A percentile compares a stretch with the other conserved stretches of the same genome.
These are phyloP conservation scores for Kodamaea lidongshanica DNA, from an alignment of 805 yeast species.

Conservation along the genomic window DNA sequence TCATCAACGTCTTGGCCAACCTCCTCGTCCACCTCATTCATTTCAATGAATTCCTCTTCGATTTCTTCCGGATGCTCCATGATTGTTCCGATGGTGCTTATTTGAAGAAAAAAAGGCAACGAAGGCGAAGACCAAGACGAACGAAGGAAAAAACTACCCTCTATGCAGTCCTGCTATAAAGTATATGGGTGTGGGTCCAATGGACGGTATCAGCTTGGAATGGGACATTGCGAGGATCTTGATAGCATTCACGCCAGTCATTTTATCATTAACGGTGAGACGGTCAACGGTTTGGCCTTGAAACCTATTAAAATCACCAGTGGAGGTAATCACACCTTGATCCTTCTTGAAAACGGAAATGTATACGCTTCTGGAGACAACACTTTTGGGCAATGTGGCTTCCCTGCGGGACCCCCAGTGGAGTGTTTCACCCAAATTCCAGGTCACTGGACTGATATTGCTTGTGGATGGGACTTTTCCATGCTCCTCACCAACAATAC, in stretches of 20 bases:
- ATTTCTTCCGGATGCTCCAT: slow-evolving; percentile 10
- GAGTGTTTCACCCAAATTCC: slow-evolving; percentile 14
- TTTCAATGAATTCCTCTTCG: slow-evolving; percentile 23
- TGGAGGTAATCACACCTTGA: slow-evolving; percentile 84
- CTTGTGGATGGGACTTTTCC: slow-evolving; percentile 80
- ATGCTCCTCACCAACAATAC: slow-evolving; percentile 40
- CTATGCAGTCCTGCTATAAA: slow-evolving; percentile 10
- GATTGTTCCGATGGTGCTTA: background rate
- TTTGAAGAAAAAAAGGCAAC: too few species aligned
- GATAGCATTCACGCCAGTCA: slow-evolving; percentile 13
- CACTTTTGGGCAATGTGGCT: slow-evolving; percentile 48
- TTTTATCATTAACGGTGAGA: slow-evolving; percentile 10
- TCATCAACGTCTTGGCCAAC: slow-evolving; percentile 22
- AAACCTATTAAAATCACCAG: slow-evolving; percentile 47
- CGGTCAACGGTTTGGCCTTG: slow-evolving; percentile 9
- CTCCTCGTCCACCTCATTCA: slow-evolving; percentile 32
- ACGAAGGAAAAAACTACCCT: background rate
- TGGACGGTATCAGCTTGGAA: slow-evolving; percentile 72
- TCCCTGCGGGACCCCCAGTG: slow-evolving; percentile 7
- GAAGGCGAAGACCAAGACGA: too few species aligned
- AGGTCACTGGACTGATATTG: slow-evolving; percentile 39
- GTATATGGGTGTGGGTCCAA: slow-evolving; percentile 75
- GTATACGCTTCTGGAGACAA: slow-evolving; percentile 59
- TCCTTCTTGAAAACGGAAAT: slow-evolving; percentile 49
- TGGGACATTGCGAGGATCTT: slow-evolving; percentile 44